A percentile compares a stretch with the other conserved stretches of the same genome.
Conservation (phyloP, 768 basidiomycete genomes). For the Lactifluus hygrophoroides region DNA sequence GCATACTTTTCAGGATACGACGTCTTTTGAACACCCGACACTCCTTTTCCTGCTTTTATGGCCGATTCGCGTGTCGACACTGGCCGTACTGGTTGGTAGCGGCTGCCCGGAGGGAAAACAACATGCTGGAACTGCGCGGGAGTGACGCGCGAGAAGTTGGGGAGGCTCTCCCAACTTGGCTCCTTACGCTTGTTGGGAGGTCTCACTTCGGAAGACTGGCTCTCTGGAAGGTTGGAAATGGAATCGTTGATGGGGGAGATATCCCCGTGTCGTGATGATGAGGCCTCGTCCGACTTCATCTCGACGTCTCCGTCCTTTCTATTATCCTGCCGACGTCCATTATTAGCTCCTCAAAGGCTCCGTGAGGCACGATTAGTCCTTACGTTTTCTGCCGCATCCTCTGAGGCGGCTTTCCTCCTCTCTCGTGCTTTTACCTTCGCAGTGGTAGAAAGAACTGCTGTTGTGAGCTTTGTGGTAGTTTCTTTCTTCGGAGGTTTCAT, state of each 20-base stretch:
- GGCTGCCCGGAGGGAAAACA: conserved; percentile 65
- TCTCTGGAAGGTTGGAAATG: conserved; percentile 40
- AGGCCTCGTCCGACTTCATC: conserved; percentile 60
- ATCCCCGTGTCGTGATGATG: conserved; percentile 41
- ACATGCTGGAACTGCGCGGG: conserved; percentile 83
- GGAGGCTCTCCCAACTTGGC: conserved; percentile 61
- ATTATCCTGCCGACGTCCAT: conserved; percentile 40
- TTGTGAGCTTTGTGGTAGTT: conserved; percentile 81
- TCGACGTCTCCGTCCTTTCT: conserved; percentile 62
- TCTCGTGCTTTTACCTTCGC: conserved; percentile 95
- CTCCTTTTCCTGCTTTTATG: conserved; percentile 23
- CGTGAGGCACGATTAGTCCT: conserved; percentile 23
- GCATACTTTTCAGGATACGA: conserved; percentile 50
- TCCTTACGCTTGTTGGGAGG: conserved; percentile 60
- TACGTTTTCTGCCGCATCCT: conserved; percentile 78
- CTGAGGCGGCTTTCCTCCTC: conserved; percentile 82
- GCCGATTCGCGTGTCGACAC: conserved; percentile 40
- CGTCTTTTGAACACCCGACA: conserved; percentile 23
- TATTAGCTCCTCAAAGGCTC: conserved; percentile 29
- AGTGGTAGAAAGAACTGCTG: conserved; percentile 94
- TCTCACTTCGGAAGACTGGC: conserved; percentile 32
- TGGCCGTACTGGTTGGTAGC: conserved; percentile 85
- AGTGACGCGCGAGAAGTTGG: conserved; percentile 89
- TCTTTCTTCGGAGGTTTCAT: conserved; percentile 91
- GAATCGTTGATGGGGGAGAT: conserved; percentile 50